A percentile compares a stretch with the other conserved stretches of the same genome.
phyloP scores from a whole-genome alignment of 1,284 basidiomycete genomes.

The Mycocalia duriaeana region DNA sequence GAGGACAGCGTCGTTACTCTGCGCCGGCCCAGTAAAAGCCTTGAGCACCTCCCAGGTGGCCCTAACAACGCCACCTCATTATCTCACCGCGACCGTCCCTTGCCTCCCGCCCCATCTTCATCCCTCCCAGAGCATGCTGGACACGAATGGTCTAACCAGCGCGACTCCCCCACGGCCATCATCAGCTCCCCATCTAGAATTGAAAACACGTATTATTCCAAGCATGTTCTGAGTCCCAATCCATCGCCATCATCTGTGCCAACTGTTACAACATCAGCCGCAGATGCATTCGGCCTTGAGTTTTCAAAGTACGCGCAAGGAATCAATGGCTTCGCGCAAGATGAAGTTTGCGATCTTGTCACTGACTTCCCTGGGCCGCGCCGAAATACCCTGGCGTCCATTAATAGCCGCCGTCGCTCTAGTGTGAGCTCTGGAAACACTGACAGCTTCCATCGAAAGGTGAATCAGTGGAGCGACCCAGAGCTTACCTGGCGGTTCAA shows the following conservation, averaged over 20 bases:
- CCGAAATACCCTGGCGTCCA: background rate
- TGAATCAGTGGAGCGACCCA: slow-evolving; percentile 43
- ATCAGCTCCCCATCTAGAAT: background rate
- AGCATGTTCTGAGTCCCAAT: background rate
- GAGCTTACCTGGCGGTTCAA: slow-evolving; percentile 59
- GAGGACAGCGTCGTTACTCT: slow-evolving; percentile 46
- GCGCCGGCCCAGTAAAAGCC: slow-evolving; percentile 48
- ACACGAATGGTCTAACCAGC: slow-evolving; percentile 42
- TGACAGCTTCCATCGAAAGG: slow-evolving; percentile 46
- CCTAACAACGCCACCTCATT: slow-evolving; percentile 15
- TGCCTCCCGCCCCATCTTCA: slow-evolving; percentile 22
- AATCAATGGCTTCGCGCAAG: background rate
- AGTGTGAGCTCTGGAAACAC: slow-evolving; percentile 36
- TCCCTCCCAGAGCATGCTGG: slow-evolving; percentile 42
- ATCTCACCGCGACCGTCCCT: slow-evolving; percentile 14
- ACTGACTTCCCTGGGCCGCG: background rate
- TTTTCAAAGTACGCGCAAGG: background rate
- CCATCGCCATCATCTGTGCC: background rate
- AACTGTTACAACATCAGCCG: too few species aligned
- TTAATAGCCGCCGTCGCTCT: background rate
- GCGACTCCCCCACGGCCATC: slow-evolving; percentile 20
- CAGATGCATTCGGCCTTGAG: background rate
- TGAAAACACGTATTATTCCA: too few species aligned
- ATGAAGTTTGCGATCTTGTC: background rate
- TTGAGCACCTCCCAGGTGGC: slow-evolving; percentile 36